Evolutionary conservation across 1,284 basidiomycete species (phyloP).

Genomic region (Puccinia coronata): DNA sequence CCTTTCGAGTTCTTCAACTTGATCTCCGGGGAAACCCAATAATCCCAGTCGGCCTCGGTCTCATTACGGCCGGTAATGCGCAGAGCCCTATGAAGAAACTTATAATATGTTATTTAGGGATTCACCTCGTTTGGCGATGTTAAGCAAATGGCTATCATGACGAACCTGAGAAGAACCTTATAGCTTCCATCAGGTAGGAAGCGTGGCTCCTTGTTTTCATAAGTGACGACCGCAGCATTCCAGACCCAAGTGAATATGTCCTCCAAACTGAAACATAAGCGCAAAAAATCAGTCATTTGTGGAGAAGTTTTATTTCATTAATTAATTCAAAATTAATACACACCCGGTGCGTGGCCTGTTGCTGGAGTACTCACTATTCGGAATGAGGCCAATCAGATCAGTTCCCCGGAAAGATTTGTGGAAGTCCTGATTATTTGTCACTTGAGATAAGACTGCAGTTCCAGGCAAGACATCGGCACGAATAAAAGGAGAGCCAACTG

Average conservation of each 20-base stretch:
- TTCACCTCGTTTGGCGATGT: too few relatives aligned
- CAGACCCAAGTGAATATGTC: neutral
- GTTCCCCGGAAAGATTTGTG: neutral
- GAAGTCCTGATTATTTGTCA: neutral
- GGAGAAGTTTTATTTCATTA: too few relatives aligned
- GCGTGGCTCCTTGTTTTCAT: neutral
- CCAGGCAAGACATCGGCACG: neutral
- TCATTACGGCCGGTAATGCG: too few relatives aligned
- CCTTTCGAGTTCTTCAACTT: neutral
- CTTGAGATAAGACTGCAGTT: neutral
- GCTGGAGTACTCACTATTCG: neutral
- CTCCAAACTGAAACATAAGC: neutral
- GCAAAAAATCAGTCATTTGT: neutral
- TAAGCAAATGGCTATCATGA: neutral
- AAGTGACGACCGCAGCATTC: neutral
- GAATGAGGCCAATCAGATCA: neutral
- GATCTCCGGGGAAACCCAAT: neutral
- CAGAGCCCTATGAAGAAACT: neutral
- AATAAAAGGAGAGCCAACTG: neutral
- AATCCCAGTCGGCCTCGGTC: too few relatives aligned
- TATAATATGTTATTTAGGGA: too few relatives aligned
- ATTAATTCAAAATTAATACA: neutral
- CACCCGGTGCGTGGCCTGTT: neutral
- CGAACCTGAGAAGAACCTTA: slow-evolving; percentile 6
- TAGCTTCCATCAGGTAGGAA: neutral